A percentile compares a stretch with the other conserved stretches of the same genome.
Conservation (phyloP, 129 eudicot genomes). For the Ambrosia trifida region DNA sequence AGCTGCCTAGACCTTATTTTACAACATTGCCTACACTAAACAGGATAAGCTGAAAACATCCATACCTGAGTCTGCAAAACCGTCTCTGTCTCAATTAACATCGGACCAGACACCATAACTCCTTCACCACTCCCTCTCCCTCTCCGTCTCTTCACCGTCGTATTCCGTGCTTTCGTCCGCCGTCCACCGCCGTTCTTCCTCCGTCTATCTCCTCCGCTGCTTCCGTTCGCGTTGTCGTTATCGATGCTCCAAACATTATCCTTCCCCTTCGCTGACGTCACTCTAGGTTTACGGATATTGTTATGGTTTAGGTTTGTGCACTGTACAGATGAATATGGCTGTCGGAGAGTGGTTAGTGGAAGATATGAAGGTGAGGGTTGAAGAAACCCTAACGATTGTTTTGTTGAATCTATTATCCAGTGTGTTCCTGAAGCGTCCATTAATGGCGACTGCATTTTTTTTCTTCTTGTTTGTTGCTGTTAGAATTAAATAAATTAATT, state of each 20-base stretch:
- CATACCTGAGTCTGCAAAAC: slow-evolving; percentile 89
- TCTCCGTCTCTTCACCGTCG: slow-evolving; percentile 35
- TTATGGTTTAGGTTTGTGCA: slow-evolving; percentile 30
- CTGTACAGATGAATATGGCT: slow-evolving; percentile 38
- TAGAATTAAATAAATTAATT: not conserved
- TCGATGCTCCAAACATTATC: slow-evolving; percentile 97
- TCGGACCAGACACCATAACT: slow-evolving; percentile 70
- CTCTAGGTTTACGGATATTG: slow-evolving; percentile 28
- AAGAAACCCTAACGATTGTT: slow-evolving; percentile 27
- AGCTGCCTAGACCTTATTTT: too few species aligned
- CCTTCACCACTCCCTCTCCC: slow-evolving; percentile 36
- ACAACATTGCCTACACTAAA: not conserved
- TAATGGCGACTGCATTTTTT: slow-evolving; percentile 57
- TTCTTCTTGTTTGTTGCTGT: slow-evolving; percentile 8
- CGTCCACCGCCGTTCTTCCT: slow-evolving; percentile 39
- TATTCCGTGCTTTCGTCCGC: slow-evolving; percentile 27
- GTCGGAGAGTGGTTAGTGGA: slow-evolving; percentile 12
- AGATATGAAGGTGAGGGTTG: slow-evolving; percentile 22
- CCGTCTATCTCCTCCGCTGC: slow-evolving; percentile 39
- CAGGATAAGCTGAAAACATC: not conserved
- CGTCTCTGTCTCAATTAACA: slow-evolving; percentile 79
- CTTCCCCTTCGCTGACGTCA: slow-evolving; percentile 59
- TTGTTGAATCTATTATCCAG: slow-evolving; percentile 14
- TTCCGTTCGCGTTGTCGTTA: slow-evolving; percentile 52
- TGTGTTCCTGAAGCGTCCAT: slow-evolving; percentile 45